A percentile compares a stretch with the other conserved stretches of the same genome.
These are phyloP conservation scores for Penicillium sp. DNA, from an alignment of 2,329 filamentous ascomycete genomes.

Conservation along the genomic window DNA sequence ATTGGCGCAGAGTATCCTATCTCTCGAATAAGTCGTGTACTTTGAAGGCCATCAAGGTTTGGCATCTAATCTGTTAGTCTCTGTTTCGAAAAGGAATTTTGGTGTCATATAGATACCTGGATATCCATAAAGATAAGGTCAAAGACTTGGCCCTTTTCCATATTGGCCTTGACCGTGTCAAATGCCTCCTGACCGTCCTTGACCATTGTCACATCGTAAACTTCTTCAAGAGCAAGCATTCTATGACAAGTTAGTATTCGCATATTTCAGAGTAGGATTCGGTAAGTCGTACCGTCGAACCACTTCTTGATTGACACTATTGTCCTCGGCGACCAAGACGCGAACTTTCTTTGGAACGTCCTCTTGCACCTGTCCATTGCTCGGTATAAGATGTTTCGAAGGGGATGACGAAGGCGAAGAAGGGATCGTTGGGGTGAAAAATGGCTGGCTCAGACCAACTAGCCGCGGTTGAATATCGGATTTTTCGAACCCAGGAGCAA, in stretches of 20 bases:
- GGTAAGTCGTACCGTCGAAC: slow-evolving; percentile 34
- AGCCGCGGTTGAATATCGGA: slow-evolving; percentile 69
- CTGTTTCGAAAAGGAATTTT: no score
- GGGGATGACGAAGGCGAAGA: slow-evolving; percentile 8
- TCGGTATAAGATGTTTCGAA: slow-evolving; percentile 39
- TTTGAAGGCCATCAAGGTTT: slow-evolving; percentile 84
- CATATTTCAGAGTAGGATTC: neutral
- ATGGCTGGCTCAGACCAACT: slow-evolving; percentile 78
- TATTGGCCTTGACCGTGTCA: slow-evolving; percentile 77
- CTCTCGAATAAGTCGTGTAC: slow-evolving; percentile 77
- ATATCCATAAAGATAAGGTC: slow-evolving; percentile 96
- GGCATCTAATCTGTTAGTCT: slow-evolving; percentile 62
- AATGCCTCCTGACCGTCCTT: slow-evolving; percentile 85
- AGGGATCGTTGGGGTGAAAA: slow-evolving; percentile 55
- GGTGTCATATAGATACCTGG: slow-evolving; percentile 33
- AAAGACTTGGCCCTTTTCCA: slow-evolving; percentile 70
- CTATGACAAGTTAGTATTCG: slow-evolving; percentile 39
- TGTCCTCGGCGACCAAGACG: slow-evolving; percentile 82
- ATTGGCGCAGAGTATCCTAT: slow-evolving; percentile 87
- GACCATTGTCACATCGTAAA: slow-evolving; percentile 76
- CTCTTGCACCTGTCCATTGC: slow-evolving; percentile 64
- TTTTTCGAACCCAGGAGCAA: slow-evolving; percentile 50
- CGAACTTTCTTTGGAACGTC: slow-evolving; percentile 62
- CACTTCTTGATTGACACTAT: slow-evolving; percentile 63
- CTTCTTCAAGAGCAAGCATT: slow-evolving; percentile 55